These are phyloP conservation scores for Phytophthora cryptogea DNA, from an alignment of 352 stramenopile genomes.

Conservation along the genomic window DNA sequence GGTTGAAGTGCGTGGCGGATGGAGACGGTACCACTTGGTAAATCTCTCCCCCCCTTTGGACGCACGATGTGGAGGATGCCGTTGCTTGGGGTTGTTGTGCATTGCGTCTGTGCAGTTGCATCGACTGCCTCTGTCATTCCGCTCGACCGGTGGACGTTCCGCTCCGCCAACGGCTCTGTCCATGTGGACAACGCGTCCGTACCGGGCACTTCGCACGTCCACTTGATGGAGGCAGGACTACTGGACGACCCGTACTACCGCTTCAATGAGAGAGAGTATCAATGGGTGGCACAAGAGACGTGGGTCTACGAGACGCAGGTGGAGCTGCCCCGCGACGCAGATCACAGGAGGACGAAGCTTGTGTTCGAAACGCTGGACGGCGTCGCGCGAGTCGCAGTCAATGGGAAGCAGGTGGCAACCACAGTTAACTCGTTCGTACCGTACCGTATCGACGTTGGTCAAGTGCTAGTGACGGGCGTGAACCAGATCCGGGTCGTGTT, in stretches of 20 bases:
- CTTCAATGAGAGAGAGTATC: constrained; percentile 72
- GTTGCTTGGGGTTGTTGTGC: background rate
- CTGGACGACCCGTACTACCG: constrained; percentile 70
- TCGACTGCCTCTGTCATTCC: constrained; percentile 20
- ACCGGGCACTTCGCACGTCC: constrained; percentile 74
- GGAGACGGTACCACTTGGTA: constrained; percentile 9
- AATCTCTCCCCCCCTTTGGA: constrained; percentile 1
- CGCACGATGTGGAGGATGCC: constrained; percentile 5
- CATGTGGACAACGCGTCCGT: constrained; percentile 49
- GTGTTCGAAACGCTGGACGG: constrained; percentile 78
- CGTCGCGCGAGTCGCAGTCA: constrained; percentile 67
- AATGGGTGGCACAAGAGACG: constrained; percentile 69
- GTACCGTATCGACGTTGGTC: constrained; percentile 50
- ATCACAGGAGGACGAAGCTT: constrained; percentile 24
- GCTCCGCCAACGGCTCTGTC: constrained; percentile 64
- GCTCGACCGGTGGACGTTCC: constrained; percentile 58
- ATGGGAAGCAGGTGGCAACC: constrained; percentile 49
- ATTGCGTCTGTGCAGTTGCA: constrained; percentile 1
- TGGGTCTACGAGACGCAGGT: constrained; percentile 77
- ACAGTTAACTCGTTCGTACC: constrained; percentile 73
- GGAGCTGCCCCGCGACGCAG: constrained; percentile 22
- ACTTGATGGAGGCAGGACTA: constrained; percentile 63
- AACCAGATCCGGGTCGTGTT: constrained; percentile 74
- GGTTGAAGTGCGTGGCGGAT: constrained; percentile 21
- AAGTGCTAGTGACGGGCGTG: constrained; percentile 18